These are phyloP conservation scores for Myxozyma monticola DNA, from an alignment of 805 yeast species.

Conservation along the genomic window DNA sequence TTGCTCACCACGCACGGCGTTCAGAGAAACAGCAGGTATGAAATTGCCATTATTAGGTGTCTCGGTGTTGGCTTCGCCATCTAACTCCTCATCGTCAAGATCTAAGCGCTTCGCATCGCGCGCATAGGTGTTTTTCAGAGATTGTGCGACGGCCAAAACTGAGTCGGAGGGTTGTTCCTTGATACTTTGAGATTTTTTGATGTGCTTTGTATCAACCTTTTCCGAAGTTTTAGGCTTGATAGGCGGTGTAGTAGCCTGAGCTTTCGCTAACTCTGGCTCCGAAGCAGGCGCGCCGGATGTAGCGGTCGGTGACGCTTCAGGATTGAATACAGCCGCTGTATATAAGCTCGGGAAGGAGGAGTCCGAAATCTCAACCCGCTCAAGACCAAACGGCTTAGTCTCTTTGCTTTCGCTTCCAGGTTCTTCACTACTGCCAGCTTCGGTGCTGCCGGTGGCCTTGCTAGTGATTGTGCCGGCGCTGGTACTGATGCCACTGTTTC, in stretches of 20 bases:
- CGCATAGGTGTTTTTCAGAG: background rate
- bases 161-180: background rate
- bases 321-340: slow-evolving; percentile 1
- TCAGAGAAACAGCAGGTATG: background rate
- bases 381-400: too few relatives aligned
- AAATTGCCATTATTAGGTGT: background rate
- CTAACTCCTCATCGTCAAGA: background rate
- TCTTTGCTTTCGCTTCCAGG: background rate
- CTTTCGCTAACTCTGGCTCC: background rate
- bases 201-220: background rate
- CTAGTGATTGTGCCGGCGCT: background rate
- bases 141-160: background rate
- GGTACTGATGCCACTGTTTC: background rate
- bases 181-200: background rate
- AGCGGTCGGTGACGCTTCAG: background rate
- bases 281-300: background rate
- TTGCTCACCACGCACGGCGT: background rate
- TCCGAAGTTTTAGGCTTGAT: background rate
- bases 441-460: background rate
- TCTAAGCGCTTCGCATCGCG: background rate
- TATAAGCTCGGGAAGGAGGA: slow-evolving; percentile 10
- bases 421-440: background rate
- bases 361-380: slow-evolving; percentile 9
- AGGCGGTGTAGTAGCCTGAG: too few relatives aligned
- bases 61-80: background rate